Evolutionary conservation across 805 yeast genomes (phyloP), one percentile per base, ranked within the genome.

Genomic region (Yueomyces sinensis): DNA sequence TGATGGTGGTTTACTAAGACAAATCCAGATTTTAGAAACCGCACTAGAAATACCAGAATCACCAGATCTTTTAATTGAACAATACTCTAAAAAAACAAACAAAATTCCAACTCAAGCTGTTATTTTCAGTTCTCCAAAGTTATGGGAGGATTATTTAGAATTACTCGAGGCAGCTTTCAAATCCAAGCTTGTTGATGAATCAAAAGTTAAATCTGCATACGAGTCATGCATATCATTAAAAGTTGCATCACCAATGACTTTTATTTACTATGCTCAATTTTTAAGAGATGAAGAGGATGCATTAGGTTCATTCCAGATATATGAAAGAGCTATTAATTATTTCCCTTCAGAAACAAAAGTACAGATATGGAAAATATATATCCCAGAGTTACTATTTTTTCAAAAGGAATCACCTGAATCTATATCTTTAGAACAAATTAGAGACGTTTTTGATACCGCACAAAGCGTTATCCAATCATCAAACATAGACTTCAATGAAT

Each of bases 121-220:
- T 22, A 44, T 79, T 9, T 76, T 70, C 51, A 75, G 73, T 43
- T 73, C 82, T 4, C 56, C 62, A 29, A 70, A 70, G 34, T 55
- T 86, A 5, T 87, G 95, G 95, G 58, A 71, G 4, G 69, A 72
- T 41, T 82, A 80, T 47, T 50, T 83, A 19, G 94, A 82, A 45
- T 49, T 82, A 20, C 63, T 77, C 14, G 87, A 80, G 52, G 65
- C 76, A 13, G 52, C 63, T 23, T 65, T 68, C 4, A 43, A 56
- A 13, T 49, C 22, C 3, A 15, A 17, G 13, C 3, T n/a, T 14
- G 29, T 30, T 20, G 38, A 33, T 18, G 31, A 28, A 16, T 25
- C 32, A 2, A 16, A 55, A 7, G 59, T 65, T 2, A 27, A 58
- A 29, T 47, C 47, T 2, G 61, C 66, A 1, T 79, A 77, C 46